Evolutionary conservation across 169 alveolate genomes (phyloP).

Genomic region (Babesia caballi): DNA sequence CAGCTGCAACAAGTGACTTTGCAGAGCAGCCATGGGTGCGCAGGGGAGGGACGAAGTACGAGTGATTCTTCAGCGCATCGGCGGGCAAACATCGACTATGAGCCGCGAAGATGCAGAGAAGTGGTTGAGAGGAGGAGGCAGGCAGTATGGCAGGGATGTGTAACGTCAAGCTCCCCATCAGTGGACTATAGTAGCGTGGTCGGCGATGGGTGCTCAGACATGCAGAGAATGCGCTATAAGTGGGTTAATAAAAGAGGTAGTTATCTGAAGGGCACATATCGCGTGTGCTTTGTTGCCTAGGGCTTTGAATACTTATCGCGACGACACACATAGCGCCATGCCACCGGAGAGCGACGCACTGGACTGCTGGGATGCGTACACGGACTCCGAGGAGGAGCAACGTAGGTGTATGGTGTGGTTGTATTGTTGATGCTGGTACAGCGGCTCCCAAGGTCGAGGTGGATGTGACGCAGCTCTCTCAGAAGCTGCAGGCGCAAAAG

Average conservation of each 20-base stretch:
- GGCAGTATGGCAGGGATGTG: too few species aligned
- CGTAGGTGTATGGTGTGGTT: neutral
- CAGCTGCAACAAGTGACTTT: neutral
- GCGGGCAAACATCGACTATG: neutral
- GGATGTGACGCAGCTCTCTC: neutral
- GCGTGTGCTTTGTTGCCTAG: too few species aligned
- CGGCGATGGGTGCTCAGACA: too few species aligned
- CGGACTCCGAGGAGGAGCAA: slow-evolving; percentile 53
- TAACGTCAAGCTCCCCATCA: neutral
- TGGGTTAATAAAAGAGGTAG: too few species aligned
- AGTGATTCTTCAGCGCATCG: neutral
- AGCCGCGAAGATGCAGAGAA: too few species aligned
- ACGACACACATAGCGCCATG: too few species aligned
- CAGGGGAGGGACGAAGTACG: neutral
- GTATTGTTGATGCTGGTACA: neutral
- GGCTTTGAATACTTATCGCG: too few species aligned
- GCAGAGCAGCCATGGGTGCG: slow-evolving; percentile 14
- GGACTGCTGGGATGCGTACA: slow-evolving; percentile 63
- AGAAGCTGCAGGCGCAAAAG: slow-evolving; percentile 6
- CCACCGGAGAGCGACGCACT: slow-evolving; percentile 41
- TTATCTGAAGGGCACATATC: too few species aligned
- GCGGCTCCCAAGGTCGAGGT: neutral
- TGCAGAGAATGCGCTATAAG: too few species aligned
- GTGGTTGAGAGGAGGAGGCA: too few species aligned
- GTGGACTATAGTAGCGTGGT: too few species aligned